Evolutionary conservation across 176 grass and related monocot genomes (phyloP), one percentile per base, ranked within the genome.

Genomic region (Olyra latifolia): DNA sequence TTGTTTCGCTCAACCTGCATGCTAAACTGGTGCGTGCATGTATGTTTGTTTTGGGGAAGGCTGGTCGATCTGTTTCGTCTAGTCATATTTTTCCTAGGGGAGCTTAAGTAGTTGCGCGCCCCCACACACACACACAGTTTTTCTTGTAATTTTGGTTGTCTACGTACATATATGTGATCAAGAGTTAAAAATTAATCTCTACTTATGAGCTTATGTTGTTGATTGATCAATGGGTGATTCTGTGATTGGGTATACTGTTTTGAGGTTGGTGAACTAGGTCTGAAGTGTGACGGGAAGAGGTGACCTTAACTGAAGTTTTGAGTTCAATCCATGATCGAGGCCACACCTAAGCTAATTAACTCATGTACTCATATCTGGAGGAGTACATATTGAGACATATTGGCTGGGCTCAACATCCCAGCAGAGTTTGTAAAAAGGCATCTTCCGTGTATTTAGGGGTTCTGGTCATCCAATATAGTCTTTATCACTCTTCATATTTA

Each of bases 21-120:
- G 80, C n/a, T 72, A 63, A 73, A 63, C 20, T 27, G 35, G 35
- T 39, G 58, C n/a, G 13, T 55, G 14, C 47, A 55, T 79, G n/a
- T 27, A 42, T 20, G 62, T n/a, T 66, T 27, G 48, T 16, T 69
- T 73, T 67, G 47, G 63, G 78, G 24, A n/a, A 57, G 22, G 35
- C 1, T 56, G 47, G 12, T 68, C n/a, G 47, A 20, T 68, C n/a
- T 17, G 10, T 35, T 28, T 28, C n/a, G n/a, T n/a, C 7, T 47
- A 4, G 10, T 39, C 24, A 17, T 40, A 41, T 56, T 50, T 43
- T 68, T 10, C 15, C 6, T 20, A 23, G 30, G 60, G 72, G 19
- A 4, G 60, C 28, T 38, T 32, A 6, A 22, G 7, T 67, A 50
- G 14, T 23, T 24, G 6, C 46, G 27, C 47, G 46, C 14, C 10